Percentiles rank a stretch among this genome's conserved stretches.
Conservation (phyloP, 1,284 basidiomycete genomes). For the Cutaneotrichosporon sp. region DNA sequence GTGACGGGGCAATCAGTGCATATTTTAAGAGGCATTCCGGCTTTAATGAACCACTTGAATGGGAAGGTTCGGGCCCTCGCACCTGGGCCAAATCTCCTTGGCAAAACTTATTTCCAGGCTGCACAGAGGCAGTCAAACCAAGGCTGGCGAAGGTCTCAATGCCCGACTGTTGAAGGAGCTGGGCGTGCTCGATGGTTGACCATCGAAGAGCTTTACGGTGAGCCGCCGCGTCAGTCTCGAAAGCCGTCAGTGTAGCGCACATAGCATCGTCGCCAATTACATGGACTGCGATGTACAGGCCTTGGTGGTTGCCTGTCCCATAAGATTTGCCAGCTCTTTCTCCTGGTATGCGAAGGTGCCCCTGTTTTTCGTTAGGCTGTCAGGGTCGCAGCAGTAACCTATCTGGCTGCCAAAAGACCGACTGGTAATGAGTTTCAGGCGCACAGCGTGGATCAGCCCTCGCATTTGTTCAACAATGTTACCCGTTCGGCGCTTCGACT, state of each 20-base stretch:
- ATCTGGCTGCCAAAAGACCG: constrained; percentile 36
- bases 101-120: constrained; percentile 43
- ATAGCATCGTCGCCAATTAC: constrained; percentile 48
- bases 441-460: constrained; percentile 38
- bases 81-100: constrained; percentile 40
- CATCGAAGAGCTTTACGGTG: constrained; percentile 30
- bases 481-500: constrained; percentile 31
- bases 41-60: constrained; percentile 36
- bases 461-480: constrained; percentile 33
- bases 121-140: constrained; percentile 42
- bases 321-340: constrained; percentile 30
- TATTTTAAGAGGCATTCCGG: constrained; percentile 37
- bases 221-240: constrained; percentile 21
- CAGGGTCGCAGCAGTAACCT: constrained; percentile 43
- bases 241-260: constrained; percentile 29
- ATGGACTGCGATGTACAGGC: constrained; percentile 42
- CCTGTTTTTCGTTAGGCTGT: constrained; percentile 35
- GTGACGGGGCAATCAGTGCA: constrained; percentile 47
- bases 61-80: constrained; percentile 40
- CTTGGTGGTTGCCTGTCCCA: constrained; percentile 29
- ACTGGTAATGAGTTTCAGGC: constrained; percentile 43
- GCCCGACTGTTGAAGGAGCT: constrained; percentile 36
- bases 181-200: constrained; percentile 47
- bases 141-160: constrained; percentile 35
- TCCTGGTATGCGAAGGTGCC: constrained; percentile 31